Evolutionary conservation across 208 protist species (phyloP).

Genomic region (Leishmania aethiopica): DNA sequence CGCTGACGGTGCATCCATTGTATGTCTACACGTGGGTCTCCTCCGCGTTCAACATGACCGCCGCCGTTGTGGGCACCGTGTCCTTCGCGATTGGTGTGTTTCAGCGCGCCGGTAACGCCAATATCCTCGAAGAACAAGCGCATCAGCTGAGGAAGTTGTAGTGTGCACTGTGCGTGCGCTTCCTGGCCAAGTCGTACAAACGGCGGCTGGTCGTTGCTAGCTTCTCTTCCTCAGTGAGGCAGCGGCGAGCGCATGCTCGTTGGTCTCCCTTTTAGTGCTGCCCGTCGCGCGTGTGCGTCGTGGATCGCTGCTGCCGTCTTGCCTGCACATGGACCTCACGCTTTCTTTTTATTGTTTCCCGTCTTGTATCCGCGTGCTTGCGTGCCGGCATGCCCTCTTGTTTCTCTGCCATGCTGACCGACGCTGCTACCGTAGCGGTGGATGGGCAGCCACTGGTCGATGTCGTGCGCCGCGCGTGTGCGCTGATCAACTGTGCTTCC

Average conservation of each 20-base stretch:
- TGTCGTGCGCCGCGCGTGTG: neutral
- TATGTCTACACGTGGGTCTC: slow-evolving; percentile 36
- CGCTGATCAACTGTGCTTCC: neutral
- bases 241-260: neutral
- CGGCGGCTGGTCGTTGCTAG: neutral
- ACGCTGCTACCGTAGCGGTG: neutral
- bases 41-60: slow-evolving; percentile 29
- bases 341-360: no score
- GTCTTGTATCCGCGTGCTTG: neutral
- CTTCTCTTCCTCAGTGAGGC: neutral
- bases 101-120: slow-evolving; percentile 72
- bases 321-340: neutral
- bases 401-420: neutral
- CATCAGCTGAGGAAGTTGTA: slow-evolving; percentile 24
- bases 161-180: neutral
- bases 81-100: slow-evolving; percentile 67
- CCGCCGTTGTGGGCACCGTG: slow-evolving; percentile 36
- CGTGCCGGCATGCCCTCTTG: neutral
- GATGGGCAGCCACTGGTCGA: neutral
- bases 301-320: neutral
- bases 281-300: neutral
- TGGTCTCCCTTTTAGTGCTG: neutral
- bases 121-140: slow-evolving; percentile 68
- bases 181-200: neutral
- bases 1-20: slow-evolving; percentile 32